Base-by-base conservation (phyloP, 139 green algal genomes). In the Asterochloris erici region DNA sequence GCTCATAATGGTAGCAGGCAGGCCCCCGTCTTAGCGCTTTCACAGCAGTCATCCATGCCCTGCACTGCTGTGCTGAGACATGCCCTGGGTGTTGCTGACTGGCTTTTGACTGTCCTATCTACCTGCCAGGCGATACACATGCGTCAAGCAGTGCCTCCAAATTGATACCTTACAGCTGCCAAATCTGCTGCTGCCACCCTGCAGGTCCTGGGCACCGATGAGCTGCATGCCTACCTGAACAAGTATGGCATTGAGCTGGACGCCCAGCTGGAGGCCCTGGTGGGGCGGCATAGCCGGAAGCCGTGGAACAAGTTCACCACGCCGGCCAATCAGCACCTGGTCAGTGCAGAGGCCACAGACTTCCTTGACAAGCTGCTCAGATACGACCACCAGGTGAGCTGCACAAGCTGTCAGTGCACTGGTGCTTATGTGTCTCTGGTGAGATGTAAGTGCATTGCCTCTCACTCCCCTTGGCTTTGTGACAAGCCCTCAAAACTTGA, bases 171-270 rank as follows among this genome's bases (percentile, higher is more conserved):
- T 10, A 17, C 19, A 19, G 75, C 27, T 13, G 6, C 16, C 4
- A 1, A 64, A 47, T 68, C 24, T 1, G 29, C 16, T 28, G 75
- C 27, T 71, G 38, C 38, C 38, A 54, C 6, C 4, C 38, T 54
- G 38, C 81, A 92, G 47, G 97, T 99, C 71, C 92, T 99, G 85
- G 97, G 97, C 77, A 99, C 94, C 0, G 95, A 98, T 28, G 89
- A 92, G 54, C 88, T 98, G 80, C 93, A 95, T 78, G 84, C 87
- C 11, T 98, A 98, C 86, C 89, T 99, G 47, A 90, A 90, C 76
- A 99, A 98, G 93, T 99, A 99, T 89, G 94, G 96, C 29, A 95
- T 99, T 54, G 94, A 98, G 79, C 88, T 99, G 76, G 97, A 99
- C 86, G 91, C 97, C 21, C 94, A 98, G 85, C 93, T 99, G 62